Conservation (phyloP, 2,329 filamentous ascomycete genomes). For the Aureobasidium sp. region DNA sequence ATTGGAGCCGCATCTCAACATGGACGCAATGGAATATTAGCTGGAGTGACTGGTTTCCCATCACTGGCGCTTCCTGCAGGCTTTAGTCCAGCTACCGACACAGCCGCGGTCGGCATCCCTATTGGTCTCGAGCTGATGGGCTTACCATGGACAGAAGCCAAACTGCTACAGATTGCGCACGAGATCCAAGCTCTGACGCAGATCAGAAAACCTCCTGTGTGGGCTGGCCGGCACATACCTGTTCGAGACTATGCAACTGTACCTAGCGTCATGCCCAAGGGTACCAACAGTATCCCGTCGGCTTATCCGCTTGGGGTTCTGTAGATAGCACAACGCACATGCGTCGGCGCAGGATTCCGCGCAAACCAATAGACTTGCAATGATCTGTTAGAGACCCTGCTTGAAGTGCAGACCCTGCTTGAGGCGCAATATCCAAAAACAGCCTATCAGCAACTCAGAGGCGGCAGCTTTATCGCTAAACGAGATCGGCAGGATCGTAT, state of each 20-base stretch:
- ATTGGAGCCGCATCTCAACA: conserved; percentile 48
- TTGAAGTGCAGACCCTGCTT: neutral
- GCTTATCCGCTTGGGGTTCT: conserved; percentile 40
- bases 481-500: neutral
- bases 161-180: conserved; percentile 46
- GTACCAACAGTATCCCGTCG: conserved; percentile 29
- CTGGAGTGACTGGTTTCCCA: conserved; percentile 44
- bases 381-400: neutral
- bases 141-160: conserved; percentile 45
- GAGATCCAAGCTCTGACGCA: conserved; percentile 39
- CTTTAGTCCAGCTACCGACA: conserved; percentile 39
- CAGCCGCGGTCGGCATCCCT: conserved; percentile 50
- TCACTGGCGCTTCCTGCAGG: conserved; percentile 47
- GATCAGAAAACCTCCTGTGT: conserved; percentile 39
- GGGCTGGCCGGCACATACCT: conserved; percentile 34
- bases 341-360: neutral
- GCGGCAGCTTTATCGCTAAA: neutral
- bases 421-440: neutral
- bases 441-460: neutral
- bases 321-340: conserved; percentile 6
- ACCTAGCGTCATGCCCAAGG: conserved; percentile 37
- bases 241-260: conserved; percentile 30
- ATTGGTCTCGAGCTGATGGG: conserved; percentile 59
- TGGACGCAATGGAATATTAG: conserved; percentile 51
- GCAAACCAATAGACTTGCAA: neutral